Conservation (phyloP, 176 grass and related monocot genomes). For the Triticum aestivum region IWGSC_CS_RefSeq_v2.1 NC_057796.1:340767477-340767976, state of each 20-base stretch:
- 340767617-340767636: background rate
- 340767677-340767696: background rate
- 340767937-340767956: constrained; percentile 25
- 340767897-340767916: constrained; percentile 20
- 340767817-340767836: background rate
- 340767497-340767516: background rate
- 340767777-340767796: constrained; percentile 3
- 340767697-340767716: background rate
- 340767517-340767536: background rate
- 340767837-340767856: background rate
- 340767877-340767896: background rate
- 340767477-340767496: too few relatives aligned
- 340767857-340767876: background rate
- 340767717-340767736: background rate
- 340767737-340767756: background rate
- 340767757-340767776: background rate
- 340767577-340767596: background rate
- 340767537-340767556: background rate
- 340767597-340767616: background rate
- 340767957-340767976: constrained; percentile 78
- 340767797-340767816: background rate
- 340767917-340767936: background rate
- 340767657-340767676: background rate
- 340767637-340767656: background rate
- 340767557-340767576: background rate